Evolutionary conservation across 2,329 filamentous ascomycete genomes (phyloP).

Genomic region (Phialocephala sp.): DNA sequence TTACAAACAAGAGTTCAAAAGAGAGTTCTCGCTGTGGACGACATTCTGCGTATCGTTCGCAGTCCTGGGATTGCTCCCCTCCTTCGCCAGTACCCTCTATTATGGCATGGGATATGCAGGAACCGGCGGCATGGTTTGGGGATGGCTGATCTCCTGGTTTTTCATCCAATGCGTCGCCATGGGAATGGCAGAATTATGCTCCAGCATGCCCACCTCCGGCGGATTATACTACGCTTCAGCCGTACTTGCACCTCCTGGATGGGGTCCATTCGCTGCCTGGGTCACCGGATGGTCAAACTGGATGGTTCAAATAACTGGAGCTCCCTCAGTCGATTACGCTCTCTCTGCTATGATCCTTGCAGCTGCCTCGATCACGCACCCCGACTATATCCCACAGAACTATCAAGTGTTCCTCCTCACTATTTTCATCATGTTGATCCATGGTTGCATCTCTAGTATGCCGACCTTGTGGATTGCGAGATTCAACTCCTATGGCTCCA

Average conservation of each 20-base stretch:
- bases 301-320: constrained; percentile 61
- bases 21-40: constrained; percentile 76
- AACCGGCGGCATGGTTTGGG: constrained; percentile 73
- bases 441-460: constrained; percentile 70
- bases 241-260: constrained; percentile 70
- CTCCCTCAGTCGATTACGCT: constrained; percentile 71
- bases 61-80: constrained; percentile 72
- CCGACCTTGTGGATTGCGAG: constrained; percentile 73
- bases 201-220: constrained; percentile 73
- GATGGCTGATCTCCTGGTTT: constrained; percentile 74
- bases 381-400: constrained; percentile 65
- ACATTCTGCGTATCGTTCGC: constrained; percentile 78
- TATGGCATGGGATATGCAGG: constrained; percentile 70
- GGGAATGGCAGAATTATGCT: constrained; percentile 74
- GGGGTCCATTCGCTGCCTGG: constrained; percentile 71
- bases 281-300: constrained; percentile 42
- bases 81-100: constrained; percentile 72
- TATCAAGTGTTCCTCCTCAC: constrained; percentile 75
- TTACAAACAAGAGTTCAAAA: constrained; percentile 58
- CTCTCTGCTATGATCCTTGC: constrained; percentile 74
- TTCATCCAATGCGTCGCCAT: constrained; percentile 75
- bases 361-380: constrained; percentile 70
- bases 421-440: constrained; percentile 69
- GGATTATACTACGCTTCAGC: constrained; percentile 77
- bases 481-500: constrained; percentile 73